Evolutionary conservation across 1,284 basidiomycete genomes (phyloP).

Genomic region (Ganoderma sinense): DNA sequence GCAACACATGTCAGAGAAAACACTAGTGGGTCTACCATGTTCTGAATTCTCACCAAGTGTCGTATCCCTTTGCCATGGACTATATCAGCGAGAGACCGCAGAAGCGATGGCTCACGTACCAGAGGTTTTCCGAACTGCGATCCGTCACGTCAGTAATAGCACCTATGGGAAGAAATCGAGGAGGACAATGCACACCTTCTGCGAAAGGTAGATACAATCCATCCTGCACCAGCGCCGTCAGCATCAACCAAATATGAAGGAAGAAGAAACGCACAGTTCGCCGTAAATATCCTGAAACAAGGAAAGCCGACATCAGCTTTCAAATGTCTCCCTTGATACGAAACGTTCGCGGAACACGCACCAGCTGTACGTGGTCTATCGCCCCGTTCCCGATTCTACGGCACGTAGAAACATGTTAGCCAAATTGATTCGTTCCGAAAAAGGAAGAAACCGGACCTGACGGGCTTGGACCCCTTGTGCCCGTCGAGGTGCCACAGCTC

Average conservation of each 20-base stretch:
- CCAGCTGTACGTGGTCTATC: constrained; percentile 88
- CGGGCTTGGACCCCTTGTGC: constrained; percentile 84
- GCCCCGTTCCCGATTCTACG: constrained; percentile 87
- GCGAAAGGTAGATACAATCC: constrained; percentile 94
- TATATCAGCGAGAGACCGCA: background rate
- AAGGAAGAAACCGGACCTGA: constrained; percentile 50
- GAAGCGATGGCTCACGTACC: constrained; percentile 37
- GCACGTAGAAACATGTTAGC: background rate
- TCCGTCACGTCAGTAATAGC: background rate
- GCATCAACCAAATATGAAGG: background rate
- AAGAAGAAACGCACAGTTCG: constrained; percentile 63
- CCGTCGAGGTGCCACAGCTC: constrained; percentile 87
- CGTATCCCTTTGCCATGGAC: constrained; percentile 53
- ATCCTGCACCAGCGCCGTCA: constrained; percentile 55
- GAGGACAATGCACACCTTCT: constrained; percentile 65
- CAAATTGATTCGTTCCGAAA: background rate
- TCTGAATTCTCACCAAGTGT: constrained; percentile 55
- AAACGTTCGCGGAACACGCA: constrained; percentile 41
- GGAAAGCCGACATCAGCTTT: background rate
- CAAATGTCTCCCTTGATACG: too few relatives aligned
- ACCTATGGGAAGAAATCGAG: background rate
- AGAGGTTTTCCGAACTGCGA: constrained; percentile 55
- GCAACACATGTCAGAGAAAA: background rate
- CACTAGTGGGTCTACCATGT: background rate
- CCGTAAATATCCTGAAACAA: constrained; percentile 85